phyloP scores from a whole-genome alignment of 2,329 filamentous ascomycete genomes.

The Sodiomyces alkalinus region DNA sequence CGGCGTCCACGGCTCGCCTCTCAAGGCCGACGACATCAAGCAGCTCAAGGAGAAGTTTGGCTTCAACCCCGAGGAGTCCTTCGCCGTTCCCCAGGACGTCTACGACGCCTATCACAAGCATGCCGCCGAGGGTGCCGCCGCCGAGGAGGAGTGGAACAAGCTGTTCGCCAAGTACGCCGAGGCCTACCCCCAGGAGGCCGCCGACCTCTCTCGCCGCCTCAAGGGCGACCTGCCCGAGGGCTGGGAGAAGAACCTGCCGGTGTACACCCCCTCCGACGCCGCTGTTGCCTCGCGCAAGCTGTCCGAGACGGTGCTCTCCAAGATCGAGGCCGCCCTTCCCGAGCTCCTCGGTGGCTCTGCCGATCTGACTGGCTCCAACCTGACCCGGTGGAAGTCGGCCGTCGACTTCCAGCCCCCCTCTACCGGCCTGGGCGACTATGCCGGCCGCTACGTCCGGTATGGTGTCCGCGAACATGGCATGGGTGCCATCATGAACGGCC shows the following conservation, averaged over 20 bases:
- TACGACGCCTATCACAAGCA: conserved; percentile 84
- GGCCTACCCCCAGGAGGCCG: conserved; percentile 63
- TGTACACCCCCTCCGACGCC: conserved; percentile 73
- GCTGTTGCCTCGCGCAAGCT: conserved; percentile 91
- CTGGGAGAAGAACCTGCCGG: conserved; percentile 88
- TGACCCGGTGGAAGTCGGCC: conserved; percentile 94
- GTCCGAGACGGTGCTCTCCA: conserved; percentile 82
- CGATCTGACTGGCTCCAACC: conserved; percentile 95
- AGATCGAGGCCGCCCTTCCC: conserved; percentile 68
- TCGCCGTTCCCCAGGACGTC: conserved; percentile 86
- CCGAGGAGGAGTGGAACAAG: conserved; percentile 90
- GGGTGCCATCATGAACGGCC: conserved; percentile 88
- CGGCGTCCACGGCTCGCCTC: conserved; percentile 88
- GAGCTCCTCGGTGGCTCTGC: conserved; percentile 93
- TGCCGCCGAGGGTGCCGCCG: conserved; percentile 69
- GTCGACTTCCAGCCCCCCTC: conserved; percentile 92
- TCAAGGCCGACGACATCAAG: conserved; percentile 89
- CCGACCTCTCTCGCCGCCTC: conserved; percentile 69
- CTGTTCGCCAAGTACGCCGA: conserved; percentile 74
- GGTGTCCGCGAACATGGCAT: conserved; percentile 87
- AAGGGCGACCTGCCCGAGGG: conserved; percentile 77
- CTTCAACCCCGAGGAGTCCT: conserved; percentile 88
- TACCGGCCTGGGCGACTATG: conserved; percentile 74
- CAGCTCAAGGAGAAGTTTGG: conserved; percentile 90
- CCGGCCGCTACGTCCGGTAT: conserved; percentile 83